These are phyloP conservation scores for Malania oleifera DNA, from an alignment of 164 flowering plant species.

Conservation along the genomic window DNA sequence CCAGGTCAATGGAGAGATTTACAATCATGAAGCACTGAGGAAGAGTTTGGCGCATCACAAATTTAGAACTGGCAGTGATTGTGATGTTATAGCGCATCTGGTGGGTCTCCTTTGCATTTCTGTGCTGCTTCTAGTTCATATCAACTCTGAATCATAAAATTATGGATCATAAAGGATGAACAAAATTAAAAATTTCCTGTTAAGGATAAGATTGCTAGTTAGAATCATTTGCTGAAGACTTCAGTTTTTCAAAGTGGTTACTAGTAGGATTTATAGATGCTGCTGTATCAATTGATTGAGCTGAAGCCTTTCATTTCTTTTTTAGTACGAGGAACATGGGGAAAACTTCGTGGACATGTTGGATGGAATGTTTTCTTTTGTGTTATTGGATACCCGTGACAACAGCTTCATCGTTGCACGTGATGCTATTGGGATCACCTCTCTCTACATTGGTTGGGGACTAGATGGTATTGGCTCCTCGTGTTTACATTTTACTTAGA, in stretches of 20 bases:
- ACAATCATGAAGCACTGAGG: constrained; percentile 87
- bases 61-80: constrained; percentile 87
- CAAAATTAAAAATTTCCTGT: too few species aligned
- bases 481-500: background rate
- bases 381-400: constrained; percentile 81
- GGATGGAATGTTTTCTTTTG: constrained; percentile 97
- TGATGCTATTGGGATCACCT: constrained; percentile 89
- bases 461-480: constrained; percentile 62
- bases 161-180: too few species aligned
- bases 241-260: too few species aligned
- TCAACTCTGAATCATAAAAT: too few species aligned
- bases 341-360: constrained; percentile 86
- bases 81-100: constrained; percentile 94
- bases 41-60: constrained; percentile 57
- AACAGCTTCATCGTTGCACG: constrained; percentile 88
- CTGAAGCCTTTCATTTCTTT: background rate
- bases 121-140: too few species aligned
- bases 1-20: constrained; percentile 97
- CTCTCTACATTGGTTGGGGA: constrained; percentile 97
- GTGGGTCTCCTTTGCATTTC: constrained; percentile 30
- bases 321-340: constrained; percentile 83
- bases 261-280: too few species aligned
- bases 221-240: too few species aligned
- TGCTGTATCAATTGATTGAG: background rate
- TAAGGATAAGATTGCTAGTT: too few species aligned